A percentile compares a stretch with the other conserved stretches of the same genome.
phyloP scores from a whole-genome alignment of 352 stramenopile species.

The Thalassiosira oceanica region DNA sequence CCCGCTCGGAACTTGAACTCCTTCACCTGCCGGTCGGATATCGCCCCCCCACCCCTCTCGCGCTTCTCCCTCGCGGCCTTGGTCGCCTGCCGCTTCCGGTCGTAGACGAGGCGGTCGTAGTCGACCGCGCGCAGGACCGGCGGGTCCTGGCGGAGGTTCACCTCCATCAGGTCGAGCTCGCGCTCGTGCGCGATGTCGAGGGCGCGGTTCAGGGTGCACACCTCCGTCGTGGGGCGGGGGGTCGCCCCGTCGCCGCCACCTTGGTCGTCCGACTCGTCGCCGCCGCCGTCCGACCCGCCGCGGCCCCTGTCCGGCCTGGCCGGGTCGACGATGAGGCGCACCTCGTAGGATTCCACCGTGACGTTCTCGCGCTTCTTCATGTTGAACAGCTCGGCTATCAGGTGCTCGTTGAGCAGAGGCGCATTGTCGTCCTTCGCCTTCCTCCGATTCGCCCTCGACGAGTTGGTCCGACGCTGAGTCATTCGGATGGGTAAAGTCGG shows the following conservation, averaged over 20 bases:
- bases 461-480: too few relatives aligned
- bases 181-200: constrained; percentile 51
- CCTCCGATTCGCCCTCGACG: too few relatives aligned
- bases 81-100: constrained; percentile 24
- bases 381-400: constrained; percentile 48
- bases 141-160: constrained; percentile 39
- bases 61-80: constrained; percentile 28
- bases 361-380: neutral
- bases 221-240: neutral
- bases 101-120: constrained; percentile 53
- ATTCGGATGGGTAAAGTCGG: too few relatives aligned
- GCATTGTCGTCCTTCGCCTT: constrained; percentile 12
- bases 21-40: constrained; percentile 38
- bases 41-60: constrained; percentile 22
- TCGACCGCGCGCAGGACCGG: constrained; percentile 65
- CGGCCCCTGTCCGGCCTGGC: too few relatives aligned
- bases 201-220: constrained; percentile 44
- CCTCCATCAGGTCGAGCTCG: constrained; percentile 58
- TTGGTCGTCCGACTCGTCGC: constrained; percentile 2
- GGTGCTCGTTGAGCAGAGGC: constrained; percentile 47
- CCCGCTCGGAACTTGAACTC: constrained; percentile 67
- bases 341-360: constrained; percentile 29
- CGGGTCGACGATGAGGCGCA: constrained; percentile 39
- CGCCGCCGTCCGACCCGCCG: neutral
- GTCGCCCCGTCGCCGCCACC: constrained; percentile 1